Percentiles rank a stretch among this genome's conserved stretches.
Conservation (phyloP, 441 rosid species). For the Populus trichocarpa region DNA sequence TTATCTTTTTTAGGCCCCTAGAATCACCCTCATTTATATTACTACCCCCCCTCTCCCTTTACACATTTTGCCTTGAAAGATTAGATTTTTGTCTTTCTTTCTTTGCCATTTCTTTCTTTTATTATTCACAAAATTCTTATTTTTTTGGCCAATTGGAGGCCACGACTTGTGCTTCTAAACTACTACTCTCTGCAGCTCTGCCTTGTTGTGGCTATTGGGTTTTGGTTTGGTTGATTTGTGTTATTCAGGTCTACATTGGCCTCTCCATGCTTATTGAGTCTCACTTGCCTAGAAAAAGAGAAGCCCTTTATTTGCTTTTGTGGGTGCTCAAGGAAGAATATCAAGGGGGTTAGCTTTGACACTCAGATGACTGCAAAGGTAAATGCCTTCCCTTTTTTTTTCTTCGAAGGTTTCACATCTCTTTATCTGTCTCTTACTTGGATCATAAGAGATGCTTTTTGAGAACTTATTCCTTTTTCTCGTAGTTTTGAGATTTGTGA, state of each 20-base stretch:
- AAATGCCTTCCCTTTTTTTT: slow-evolving; percentile 20
- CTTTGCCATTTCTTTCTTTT: slow-evolving; percentile 27
- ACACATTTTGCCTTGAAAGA: slow-evolving; percentile 28
- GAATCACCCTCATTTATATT: slow-evolving; percentile 12
- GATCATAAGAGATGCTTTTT: slow-evolving; percentile 60
- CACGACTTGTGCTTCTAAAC: slow-evolving; percentile 31
- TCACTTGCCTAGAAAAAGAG: slow-evolving; percentile 29
- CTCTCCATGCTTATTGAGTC: slow-evolving; percentile 46
- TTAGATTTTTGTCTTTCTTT: slow-evolving; percentile 38
- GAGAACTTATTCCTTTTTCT: slow-evolving; percentile 14
- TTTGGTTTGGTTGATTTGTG: slow-evolving; percentile 27
- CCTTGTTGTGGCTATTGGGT: slow-evolving; percentile 22
- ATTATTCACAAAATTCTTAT: slow-evolving; percentile 13
- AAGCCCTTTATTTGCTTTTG: slow-evolving; percentile 31
- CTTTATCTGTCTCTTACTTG: slow-evolving; percentile 48
- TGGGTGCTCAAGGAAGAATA: slow-evolving; percentile 50
- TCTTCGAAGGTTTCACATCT: slow-evolving; percentile 14
- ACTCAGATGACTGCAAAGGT: slow-evolving; percentile 40
- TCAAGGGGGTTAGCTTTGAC: slow-evolving; percentile 37
- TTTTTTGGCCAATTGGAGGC: slow-evolving; percentile 26
- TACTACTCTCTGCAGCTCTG: slow-evolving; percentile 26
- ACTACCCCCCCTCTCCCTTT: slow-evolving; percentile 8
- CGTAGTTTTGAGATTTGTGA: slow-evolving; percentile 10
- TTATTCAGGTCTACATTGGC: slow-evolving; percentile 38
- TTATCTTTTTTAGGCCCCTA: slow-evolving; percentile 1